Evolutionary conservation across 2,329 filamentous ascomycete species (phyloP), one percentile per base, ranked within the genome.

Genomic region (Endoconidiophora laricicola): DNA sequence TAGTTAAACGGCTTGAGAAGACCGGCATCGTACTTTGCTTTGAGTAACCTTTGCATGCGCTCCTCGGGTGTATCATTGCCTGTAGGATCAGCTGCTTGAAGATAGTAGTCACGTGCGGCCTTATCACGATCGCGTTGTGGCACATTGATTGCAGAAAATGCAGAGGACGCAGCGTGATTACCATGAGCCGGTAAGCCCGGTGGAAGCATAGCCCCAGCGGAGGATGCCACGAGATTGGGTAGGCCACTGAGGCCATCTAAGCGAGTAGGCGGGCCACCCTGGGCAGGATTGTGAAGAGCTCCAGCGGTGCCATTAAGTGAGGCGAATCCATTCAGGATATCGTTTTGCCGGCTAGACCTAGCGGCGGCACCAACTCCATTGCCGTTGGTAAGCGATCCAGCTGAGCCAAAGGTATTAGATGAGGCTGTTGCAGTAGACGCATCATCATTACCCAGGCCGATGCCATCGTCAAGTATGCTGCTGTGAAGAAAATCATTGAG

Each of bases 1-100:
- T 98, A 98, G 67, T 96, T 96, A 73, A 98, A 98, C 1, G 91
- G 91, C 61, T 88, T 91, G 52, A 98, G 70, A 60, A 98, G 73
- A 1, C 91, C 91, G 1, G 91, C 91, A 57, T 96, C 88, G 65
- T 94, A 93, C 65, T 98, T 98, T 55, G 91, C 91, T 62, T 83
- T 85, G 51, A 98, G 76, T 5, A 98, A 77, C 58, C 91, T 86
- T 60, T 90, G 83, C 85, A 98, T 94, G 54, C 91, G 83, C 63
- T 94, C 86, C 64, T 95, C 88, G 10, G 91, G 87, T 20, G 83
- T 83, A n/a, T 46, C 50, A 58, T 77, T 76, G 48, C 90, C 90
- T 4, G 86, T 86, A 2, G 91, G 91, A 63, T 98, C 91, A 46
- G 91, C 91, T 12, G 91, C 91, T 56, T 94, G 93, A 66, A 96